Base-by-base conservation (phyloP, 1,139 yeast species). In the Candida sanyaensis region DNA sequence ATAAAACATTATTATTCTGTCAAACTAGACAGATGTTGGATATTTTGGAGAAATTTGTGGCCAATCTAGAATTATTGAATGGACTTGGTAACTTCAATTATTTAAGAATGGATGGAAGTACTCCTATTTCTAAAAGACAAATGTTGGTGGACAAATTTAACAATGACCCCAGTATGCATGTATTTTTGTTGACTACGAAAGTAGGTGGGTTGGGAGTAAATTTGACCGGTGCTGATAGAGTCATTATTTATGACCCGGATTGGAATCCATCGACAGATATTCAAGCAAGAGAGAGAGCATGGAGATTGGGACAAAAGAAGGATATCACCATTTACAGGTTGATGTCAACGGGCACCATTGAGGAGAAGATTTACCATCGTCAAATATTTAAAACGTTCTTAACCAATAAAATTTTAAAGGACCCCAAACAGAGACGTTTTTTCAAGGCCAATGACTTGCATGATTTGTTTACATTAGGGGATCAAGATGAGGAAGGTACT, bases 221-320 rank as follows among this genome's bases (percentile, higher is more conserved):
- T 64, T 67, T 93, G 43, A 93, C 97, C 0, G 98, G 98, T 4
- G 99, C 99, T 0, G 93, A 91, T 58, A 71, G 99, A 45, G 97
- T 93, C 6, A 90, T 93, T 17, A 93, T 93, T 13, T 93, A 78
- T 63, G 99, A 93, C 61, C 99, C 99, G 0, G 99, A 93, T 64
- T 93, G 99, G 99, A 93, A 93, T 61, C 99, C 99, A 0, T 90
- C 97, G 0, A 93, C 98, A 0, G 99, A 93, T 70, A 80, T 93
- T 54, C 99, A 93, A 65, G 99, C 99, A 0, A 73, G 99, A 53
- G 99, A 93, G 65, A 70, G 99, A 44, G 98, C 98, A 0, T 93
- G 99, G 99, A 75, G 99, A 56, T 76, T 93, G 52, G 99, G 99
- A 0, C 99, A 93, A 62, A 92, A 88, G 62, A 83, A 84, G 54